Base-by-base conservation (phyloP, 768 basidiomycete species). In the Tephrocybe sp. region DNA sequence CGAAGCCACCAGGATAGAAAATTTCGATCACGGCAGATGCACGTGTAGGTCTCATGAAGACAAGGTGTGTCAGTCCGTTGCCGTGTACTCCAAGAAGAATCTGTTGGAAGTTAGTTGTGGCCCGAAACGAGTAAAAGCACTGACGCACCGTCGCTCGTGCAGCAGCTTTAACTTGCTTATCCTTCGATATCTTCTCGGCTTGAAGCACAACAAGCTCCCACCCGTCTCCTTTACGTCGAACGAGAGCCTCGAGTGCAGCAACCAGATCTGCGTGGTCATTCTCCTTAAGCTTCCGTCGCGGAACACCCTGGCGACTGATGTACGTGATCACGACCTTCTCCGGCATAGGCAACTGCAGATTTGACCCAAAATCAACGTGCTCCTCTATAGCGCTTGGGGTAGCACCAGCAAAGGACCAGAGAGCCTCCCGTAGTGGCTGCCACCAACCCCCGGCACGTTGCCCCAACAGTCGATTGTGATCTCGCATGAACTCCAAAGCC, bases 1-100 rank as follows among this genome's bases (percentile, higher is more conserved):
- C 85, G 62, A 90, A 93, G 0, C 90, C 92, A 2, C 66, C 73
- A 0, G 89, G 90, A 60, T 76, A 87, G 69, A 94, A 90, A 12
- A 94, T 80, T 67, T 94, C 91, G 55, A 94, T 87, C 16, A 94
- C 89, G 5, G 89, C 84, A 5, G 88, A 83, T n/a, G 82, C 66
- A 0, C 80, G 80, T 3, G 84, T 87, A 1, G 79, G 78, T 18
- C 86, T 82, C 89, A 93, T 92, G 72, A 87, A 83, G 35, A 93
- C 77, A n/a, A 93, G 75, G 59, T 92, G 89, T 8, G 89, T 87
- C 0, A 94, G 75, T 6, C 90, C 89, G 57, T 91, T 92, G 5
- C 89, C 89, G 53, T 89, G 87, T 1, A 88, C 79, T 25, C 87
- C 87, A 8, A 89, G 68, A 58, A 89, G 64, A 50, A 88, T 75